Evolutionary conservation across 139 green algal species (phyloP).

Genomic region (Chlorokybus atmophyticus): DNA sequence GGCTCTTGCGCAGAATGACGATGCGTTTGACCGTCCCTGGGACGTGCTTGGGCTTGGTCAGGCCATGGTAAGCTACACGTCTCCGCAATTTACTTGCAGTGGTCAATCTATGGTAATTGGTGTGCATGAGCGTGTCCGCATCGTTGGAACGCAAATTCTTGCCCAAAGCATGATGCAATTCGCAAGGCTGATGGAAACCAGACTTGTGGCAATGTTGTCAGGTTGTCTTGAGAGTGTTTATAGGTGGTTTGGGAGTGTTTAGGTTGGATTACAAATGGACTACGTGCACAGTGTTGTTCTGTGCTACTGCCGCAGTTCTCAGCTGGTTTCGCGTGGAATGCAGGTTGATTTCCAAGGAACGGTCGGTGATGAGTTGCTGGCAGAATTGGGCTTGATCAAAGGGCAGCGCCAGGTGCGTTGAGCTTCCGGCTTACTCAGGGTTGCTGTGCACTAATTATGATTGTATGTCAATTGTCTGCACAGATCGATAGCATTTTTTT

Average conservation of each 20-base stretch:
- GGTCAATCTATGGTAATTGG: not conserved
- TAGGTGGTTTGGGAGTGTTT: not conserved
- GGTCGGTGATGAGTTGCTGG: constrained; percentile 19
- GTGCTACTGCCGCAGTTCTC: not conserved
- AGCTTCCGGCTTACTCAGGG: no score
- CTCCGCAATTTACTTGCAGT: not conserved
- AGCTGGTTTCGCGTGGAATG: not conserved
- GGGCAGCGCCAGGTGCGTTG: no score
- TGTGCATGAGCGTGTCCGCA: not conserved
- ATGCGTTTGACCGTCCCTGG: no score
- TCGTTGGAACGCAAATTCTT: not conserved
- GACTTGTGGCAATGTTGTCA: not conserved
- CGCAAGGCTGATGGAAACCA: not conserved
- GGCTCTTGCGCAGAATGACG: no score
- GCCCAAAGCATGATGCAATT: not conserved
- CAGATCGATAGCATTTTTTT: no score
- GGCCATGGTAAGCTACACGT: constrained; percentile 17
- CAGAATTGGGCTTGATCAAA: constrained; percentile 7
- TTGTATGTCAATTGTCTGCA: no score
- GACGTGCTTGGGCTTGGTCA: constrained; percentile 24
- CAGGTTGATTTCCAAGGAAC: constrained; percentile 26
- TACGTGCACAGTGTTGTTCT: not conserved
- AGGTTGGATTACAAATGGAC: constrained; percentile 1
- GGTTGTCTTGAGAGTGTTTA: not conserved
- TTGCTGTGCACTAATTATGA: no score